Conservation (phyloP, 176 grass and related monocot species). For the Lolium multiflorum region DNA sequence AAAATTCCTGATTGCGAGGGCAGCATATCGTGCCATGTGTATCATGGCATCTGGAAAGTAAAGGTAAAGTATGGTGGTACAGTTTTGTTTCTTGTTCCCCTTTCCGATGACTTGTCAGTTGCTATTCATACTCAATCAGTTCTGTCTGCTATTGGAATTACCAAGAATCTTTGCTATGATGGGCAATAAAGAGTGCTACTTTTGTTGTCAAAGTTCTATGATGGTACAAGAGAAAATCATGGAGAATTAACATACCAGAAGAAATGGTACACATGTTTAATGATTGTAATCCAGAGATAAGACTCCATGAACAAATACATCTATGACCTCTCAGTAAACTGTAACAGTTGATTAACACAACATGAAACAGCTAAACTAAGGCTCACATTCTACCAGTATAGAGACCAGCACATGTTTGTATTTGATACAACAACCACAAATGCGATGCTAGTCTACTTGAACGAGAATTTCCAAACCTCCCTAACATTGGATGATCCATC, state of each 20-base stretch:
- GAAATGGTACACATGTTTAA: not conserved
- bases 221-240: slow-evolving; percentile 7
- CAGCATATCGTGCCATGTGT: slow-evolving; percentile 14
- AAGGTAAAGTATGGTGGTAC: slow-evolving; percentile 2
- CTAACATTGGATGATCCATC: slow-evolving; percentile 96
- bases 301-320: not conserved
- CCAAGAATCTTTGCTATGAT: slow-evolving; percentile 48
- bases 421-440: slow-evolving; percentile 7
- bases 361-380: not conserved
- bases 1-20: slow-evolving; percentile 30
- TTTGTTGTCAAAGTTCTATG: slow-evolving; percentile 31
- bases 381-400: slow-evolving; percentile 17
- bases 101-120: slow-evolving; percentile 47
- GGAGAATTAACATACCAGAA: not conserved
- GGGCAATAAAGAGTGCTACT: slow-evolving; percentile 18
- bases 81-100: slow-evolving; percentile 47
- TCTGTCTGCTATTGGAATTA: slow-evolving; percentile 58
- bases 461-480: slow-evolving; percentile 88
- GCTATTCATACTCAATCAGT: slow-evolving; percentile 43
- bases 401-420: slow-evolving; percentile 12
- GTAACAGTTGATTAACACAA: slow-evolving; percentile 31
- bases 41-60: slow-evolving; percentile 33
- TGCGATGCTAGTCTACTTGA: slow-evolving; percentile 49
- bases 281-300: not conserved
- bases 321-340: slow-evolving; percentile 14